phyloP scores from a whole-genome alignment of 768 basidiomycete species.

The Tylopilus subfusipes region DNA sequence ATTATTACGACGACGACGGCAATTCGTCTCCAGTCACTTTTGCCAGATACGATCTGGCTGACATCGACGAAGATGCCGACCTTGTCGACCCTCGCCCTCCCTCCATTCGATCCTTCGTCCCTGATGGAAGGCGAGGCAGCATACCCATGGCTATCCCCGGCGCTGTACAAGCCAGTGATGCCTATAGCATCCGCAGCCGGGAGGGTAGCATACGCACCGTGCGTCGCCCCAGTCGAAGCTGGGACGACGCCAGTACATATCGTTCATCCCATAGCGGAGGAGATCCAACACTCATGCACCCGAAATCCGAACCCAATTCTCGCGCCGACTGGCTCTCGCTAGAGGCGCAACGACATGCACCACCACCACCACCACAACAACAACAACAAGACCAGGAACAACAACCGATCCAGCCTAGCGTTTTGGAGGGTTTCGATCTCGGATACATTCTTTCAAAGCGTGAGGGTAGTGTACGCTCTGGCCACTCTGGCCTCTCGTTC shows the following conservation, averaged over 20 bases:
- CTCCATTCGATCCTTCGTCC: slow-evolving; percentile 17
- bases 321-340: slow-evolving; percentile 52
- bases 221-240: slow-evolving; percentile 58
- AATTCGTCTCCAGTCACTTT: slow-evolving; percentile 37
- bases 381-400: neutral
- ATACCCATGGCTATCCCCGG: slow-evolving; percentile 60
- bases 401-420: neutral
- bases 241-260: slow-evolving; percentile 43
- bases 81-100: slow-evolving; percentile 26
- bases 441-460: slow-evolving; percentile 39
- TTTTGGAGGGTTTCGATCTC: slow-evolving; percentile 42
- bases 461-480: slow-evolving; percentile 36
- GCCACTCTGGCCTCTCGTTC: slow-evolving; percentile 22
- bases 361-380: slow-evolving; percentile 9
- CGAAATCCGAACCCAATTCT: slow-evolving; percentile 43
- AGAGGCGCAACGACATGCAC: slow-evolving; percentile 38
- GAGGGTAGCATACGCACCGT: slow-evolving; percentile 58
- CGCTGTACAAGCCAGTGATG: slow-evolving; percentile 16
- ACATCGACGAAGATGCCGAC: slow-evolving; percentile 32
- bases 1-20: slow-evolving; percentile 31
- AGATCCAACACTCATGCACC: slow-evolving; percentile 32
- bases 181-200: slow-evolving; percentile 40
- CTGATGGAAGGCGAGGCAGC: slow-evolving; percentile 46
- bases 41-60: slow-evolving; percentile 40
- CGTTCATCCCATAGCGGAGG: slow-evolving; percentile 19